Conservation (phyloP, 441 rosid species). For the Euphorbia corollata region DNA sequence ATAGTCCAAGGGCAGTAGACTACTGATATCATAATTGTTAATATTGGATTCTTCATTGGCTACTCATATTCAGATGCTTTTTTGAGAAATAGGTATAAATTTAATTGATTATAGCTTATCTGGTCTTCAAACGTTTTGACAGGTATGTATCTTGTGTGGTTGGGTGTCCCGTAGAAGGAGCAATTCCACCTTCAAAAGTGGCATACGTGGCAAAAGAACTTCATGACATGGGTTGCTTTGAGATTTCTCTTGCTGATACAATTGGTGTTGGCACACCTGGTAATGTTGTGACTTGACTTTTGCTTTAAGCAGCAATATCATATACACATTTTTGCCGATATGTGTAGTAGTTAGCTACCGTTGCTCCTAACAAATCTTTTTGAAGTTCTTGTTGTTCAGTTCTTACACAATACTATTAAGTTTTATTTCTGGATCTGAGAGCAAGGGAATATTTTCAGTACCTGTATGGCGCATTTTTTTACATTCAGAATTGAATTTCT, state of each 20-base stretch:
- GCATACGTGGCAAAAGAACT: constrained; percentile 87
- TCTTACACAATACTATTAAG: neutral
- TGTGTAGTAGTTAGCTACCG: neutral
- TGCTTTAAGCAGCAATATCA: neutral
- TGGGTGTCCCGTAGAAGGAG: constrained; percentile 91
- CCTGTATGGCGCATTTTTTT: neutral
- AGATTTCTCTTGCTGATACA: constrained; percentile 89
- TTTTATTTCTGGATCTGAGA: neutral
- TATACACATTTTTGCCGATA: neutral
- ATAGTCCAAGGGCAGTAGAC: neutral
- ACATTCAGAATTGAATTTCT: neutral
- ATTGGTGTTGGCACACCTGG: constrained; percentile 95
- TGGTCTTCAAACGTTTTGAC: constrained; percentile 16
- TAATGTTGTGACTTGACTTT: constrained; percentile 27
- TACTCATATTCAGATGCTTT: neutral
- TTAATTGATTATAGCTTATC: neutral
- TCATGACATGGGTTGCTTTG: constrained; percentile 90
- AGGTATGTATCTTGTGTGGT: constrained; percentile 93
- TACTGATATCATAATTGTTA: neutral
- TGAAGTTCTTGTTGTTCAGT: neutral
- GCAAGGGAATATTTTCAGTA: neutral
- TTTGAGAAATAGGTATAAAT: neutral
- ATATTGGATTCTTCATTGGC: neutral
- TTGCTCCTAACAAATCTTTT: neutral
- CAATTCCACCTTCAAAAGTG: constrained; percentile 66